phyloP scores from a whole-genome alignment of 2,329 filamentous ascomycete genomes.

The Claviceps digitariae region DNA sequence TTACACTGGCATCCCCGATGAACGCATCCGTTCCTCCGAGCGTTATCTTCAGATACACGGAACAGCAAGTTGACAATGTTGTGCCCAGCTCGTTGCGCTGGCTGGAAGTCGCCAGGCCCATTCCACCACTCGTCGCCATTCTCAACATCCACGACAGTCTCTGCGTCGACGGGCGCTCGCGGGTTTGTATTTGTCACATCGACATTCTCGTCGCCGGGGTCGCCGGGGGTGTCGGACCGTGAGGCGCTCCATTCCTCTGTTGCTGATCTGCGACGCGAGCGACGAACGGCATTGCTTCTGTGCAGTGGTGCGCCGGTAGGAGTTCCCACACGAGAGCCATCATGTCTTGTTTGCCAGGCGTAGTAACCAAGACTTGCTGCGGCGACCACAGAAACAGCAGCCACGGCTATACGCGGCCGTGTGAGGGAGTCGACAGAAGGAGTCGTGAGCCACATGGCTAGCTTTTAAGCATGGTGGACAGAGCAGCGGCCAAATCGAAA shows the following conservation, averaged over 20 bases:
- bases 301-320: conserved; percentile 32
- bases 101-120: conserved; percentile 25
- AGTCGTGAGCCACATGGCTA: conserved; percentile 34
- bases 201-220: conserved; percentile 33
- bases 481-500: neutral
- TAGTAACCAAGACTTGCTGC: conserved; percentile 46
- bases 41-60: conserved; percentile 86
- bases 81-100: conserved; percentile 47
- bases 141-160: conserved; percentile 25
- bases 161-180: conserved; percentile 19
- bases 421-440: conserved; percentile 40
- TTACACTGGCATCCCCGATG: conserved; percentile 91
- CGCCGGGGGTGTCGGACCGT: conserved; percentile 25
- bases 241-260: conserved; percentile 27
- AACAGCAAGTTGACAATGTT: conserved; percentile 79
- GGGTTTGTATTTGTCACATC: conserved; percentile 17
- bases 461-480: conserved; percentile 18
- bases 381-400: conserved; percentile 40
- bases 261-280: conserved; percentile 24
- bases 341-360: conserved; percentile 31
- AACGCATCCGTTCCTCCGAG: conserved; percentile 74
- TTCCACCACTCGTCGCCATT: conserved; percentile 39
- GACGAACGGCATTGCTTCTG: conserved; percentile 54
- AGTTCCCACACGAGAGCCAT: conserved; percentile 11
- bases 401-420: conserved; percentile 40